A percentile compares a stretch with the other conserved stretches of the same genome.
These are phyloP conservation scores for Suillus lakei DNA, from an alignment of 768 basidiomycete genomes.

Conservation along the genomic window DNA sequence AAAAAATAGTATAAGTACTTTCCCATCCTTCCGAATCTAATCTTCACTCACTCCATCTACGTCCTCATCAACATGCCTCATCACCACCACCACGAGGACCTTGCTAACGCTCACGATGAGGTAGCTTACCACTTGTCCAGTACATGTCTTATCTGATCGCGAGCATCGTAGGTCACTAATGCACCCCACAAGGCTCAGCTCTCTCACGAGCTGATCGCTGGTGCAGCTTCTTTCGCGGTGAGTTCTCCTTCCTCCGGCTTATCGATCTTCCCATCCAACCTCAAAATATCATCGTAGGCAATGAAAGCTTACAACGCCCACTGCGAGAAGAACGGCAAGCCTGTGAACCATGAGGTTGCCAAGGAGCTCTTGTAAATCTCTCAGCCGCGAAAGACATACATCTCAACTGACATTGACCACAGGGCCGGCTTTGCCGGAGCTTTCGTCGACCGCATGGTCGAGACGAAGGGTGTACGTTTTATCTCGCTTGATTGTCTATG, in stretches of 20 bases:
- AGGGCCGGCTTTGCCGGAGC: conserved; percentile 62
- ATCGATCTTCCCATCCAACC: neutral
- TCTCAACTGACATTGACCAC: neutral
- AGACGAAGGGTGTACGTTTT: conserved; percentile 58
- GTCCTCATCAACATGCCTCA: conserved; percentile 18
- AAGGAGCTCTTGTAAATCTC: conserved; percentile 56
- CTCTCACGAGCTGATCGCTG: conserved; percentile 71
- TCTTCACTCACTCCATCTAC: neutral
- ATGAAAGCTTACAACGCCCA: conserved; percentile 69
- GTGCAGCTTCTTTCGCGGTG: conserved; percentile 69
- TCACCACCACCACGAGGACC: conserved; percentile 11
- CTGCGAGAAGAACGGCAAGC: conserved; percentile 49
- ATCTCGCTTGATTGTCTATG: neutral
- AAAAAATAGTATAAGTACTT: conserved; percentile 7
- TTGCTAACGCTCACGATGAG: conserved; percentile 19
- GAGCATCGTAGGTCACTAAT: conserved; percentile 43
- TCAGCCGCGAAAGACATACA: neutral
- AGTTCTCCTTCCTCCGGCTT: neutral
- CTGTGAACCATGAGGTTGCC: conserved; percentile 53
- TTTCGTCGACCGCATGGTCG: conserved; percentile 56
- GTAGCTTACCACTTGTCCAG: conserved; percentile 16
- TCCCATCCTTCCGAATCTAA: neutral
- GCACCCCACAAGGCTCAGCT: conserved; percentile 60
- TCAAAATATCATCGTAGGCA: conserved; percentile 45
- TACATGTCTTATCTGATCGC: conserved; percentile 3